A percentile compares a stretch with the other conserved stretches of the same genome.
phyloP scores from a whole-genome alignment of 2,329 filamentous ascomycete genomes.

The Epichloe festucae region DNA sequence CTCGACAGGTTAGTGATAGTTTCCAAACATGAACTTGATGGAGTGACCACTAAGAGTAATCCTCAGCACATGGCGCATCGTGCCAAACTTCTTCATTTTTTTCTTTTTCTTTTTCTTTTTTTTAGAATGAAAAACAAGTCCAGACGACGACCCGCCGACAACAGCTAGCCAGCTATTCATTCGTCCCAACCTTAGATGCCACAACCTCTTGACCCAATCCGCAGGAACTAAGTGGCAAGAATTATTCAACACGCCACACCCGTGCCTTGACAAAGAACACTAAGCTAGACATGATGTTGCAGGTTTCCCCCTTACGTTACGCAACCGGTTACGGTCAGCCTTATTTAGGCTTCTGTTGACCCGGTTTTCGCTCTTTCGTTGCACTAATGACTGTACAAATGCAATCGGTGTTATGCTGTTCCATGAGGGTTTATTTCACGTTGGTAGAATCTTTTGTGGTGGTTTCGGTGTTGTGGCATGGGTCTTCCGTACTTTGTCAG shows the following conservation, averaged over 20 bases:
- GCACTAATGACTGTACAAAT: conserved; percentile 3
- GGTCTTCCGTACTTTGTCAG: background rate
- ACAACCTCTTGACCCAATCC: background rate
- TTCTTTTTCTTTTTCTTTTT: too few relatives aligned
- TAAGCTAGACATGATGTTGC: conserved; percentile 7
- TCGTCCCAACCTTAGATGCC: background rate
- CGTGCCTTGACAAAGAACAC: conserved; percentile 7
- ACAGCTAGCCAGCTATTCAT: background rate
- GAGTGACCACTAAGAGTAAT: background rate
- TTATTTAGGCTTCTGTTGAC: conserved; percentile 3
- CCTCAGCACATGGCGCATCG: conserved; percentile 1
- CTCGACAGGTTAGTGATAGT: conserved; percentile 23
- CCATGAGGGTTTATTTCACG: conserved; percentile 1
- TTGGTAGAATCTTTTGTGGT: background rate
- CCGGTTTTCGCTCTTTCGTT: background rate
- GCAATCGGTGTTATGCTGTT: background rate
- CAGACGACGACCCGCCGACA: background rate
- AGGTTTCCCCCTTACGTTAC: conserved; percentile 1
- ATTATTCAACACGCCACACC: background rate
- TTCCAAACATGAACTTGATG: conserved; percentile 1
- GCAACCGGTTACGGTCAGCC: conserved; percentile 3
- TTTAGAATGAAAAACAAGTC: too few relatives aligned
- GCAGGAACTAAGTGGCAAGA: background rate
- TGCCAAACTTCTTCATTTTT: background rate
- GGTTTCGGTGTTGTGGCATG: background rate